Percentiles rank a stretch among this genome's conserved stretches.
Evolutionary conservation across 345 rosid genomes (phyloP).

Genomic region (Salix koriyanagi): DNA sequence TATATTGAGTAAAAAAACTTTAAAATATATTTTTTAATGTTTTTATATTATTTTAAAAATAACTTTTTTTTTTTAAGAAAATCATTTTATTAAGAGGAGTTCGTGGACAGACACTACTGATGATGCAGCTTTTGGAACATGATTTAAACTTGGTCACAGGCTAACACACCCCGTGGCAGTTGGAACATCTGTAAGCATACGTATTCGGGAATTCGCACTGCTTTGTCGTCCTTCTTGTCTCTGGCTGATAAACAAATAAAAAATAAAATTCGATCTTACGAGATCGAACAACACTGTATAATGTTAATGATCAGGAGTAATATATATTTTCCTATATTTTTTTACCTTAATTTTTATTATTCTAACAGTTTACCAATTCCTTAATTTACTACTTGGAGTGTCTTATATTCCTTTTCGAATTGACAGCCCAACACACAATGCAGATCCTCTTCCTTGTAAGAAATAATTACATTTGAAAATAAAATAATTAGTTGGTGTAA

Average conservation of each 20-base stretch:
- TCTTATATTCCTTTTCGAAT: background rate
- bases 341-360: background rate
- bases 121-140: background rate
- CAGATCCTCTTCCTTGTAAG: background rate
- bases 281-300: background rate
- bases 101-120: no score
- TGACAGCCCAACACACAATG: background rate
- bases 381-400: background rate
- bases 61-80: no score
- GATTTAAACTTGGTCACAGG: background rate
- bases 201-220: conserved; percentile 3
- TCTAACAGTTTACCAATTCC: background rate
- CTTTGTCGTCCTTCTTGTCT: conserved; percentile 18
- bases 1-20: no score
- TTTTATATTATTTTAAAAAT: no score
- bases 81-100: no score
- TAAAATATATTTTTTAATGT: no score
- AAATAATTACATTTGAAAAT: background rate
- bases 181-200: conserved; percentile 4
- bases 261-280: background rate
- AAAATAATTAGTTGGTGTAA: background rate
- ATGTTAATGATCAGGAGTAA: background rate
- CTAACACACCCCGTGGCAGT: background rate
- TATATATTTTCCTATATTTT: background rate
- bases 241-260: background rate